Evolutionary conservation across 768 basidiomycete species (phyloP).

Genomic region (Fomitopsis serialis): DNA sequence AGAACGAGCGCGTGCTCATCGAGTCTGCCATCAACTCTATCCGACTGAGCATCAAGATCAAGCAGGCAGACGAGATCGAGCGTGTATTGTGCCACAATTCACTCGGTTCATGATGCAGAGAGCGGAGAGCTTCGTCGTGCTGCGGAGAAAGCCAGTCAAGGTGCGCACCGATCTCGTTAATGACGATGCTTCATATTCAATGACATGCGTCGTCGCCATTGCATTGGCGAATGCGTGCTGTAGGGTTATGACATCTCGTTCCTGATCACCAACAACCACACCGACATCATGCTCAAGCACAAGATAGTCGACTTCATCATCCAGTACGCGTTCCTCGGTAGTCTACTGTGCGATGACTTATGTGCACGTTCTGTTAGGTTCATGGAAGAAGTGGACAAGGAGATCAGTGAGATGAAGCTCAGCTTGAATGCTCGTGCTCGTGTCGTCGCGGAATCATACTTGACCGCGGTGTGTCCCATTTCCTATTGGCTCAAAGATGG

Average conservation of each 20-base stretch:
- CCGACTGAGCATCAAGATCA: constrained; percentile 95
- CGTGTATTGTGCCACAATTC: constrained; percentile 97
- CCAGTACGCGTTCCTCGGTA: constrained; percentile 52
- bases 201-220: no score
- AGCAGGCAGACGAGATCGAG: constrained; percentile 99
- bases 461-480: constrained; percentile 66
- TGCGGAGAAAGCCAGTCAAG: constrained; percentile 89
- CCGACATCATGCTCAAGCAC: constrained; percentile 99
- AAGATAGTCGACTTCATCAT: constrained; percentile 99
- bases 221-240: background rate
- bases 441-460: constrained; percentile 95
- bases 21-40: constrained; percentile 98
- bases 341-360: background rate
- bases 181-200: background rate
- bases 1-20: constrained; percentile 94
- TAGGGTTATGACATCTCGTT: constrained; percentile 99
- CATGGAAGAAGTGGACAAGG: constrained; percentile 99
- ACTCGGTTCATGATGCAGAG: constrained; percentile 99
- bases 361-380: constrained; percentile 45
- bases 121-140: constrained; percentile 94
- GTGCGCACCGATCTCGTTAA: constrained; percentile 37
- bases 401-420: constrained; percentile 99
- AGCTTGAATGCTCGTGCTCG: constrained; percentile 93
- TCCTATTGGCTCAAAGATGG: background rate
- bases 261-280: constrained; percentile 93